phyloP scores from a whole-genome alignment of 2,329 filamentous ascomycete species.

The Paecilomyces sp. region DNA sequence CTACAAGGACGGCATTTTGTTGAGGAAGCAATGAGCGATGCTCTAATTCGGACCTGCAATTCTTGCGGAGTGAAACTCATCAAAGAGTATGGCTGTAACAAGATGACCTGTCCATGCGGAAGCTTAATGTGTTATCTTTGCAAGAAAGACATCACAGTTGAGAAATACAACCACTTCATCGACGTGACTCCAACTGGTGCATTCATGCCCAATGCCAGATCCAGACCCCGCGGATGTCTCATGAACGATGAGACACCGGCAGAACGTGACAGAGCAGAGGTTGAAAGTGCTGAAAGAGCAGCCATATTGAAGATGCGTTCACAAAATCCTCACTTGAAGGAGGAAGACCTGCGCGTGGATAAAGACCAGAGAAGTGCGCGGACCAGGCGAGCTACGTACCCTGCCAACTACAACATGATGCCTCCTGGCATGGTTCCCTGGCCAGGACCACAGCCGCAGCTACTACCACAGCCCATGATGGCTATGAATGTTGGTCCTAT shows the following conservation, averaged over 20 bases:
- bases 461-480: not conserved
- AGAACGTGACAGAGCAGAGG: slow-evolving; percentile 15
- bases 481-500: not conserved
- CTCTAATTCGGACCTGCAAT: slow-evolving; percentile 65
- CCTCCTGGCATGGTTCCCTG: not conserved
- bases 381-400: not conserved
- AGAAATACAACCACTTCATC: slow-evolving; percentile 64
- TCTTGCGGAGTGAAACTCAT: slow-evolving; percentile 66
- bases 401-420: not conserved
- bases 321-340: slow-evolving; percentile 14
- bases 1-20: slow-evolving; percentile 58
- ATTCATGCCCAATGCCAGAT: slow-evolving; percentile 16
- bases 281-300: slow-evolving; percentile 19
- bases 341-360: slow-evolving; percentile 13
- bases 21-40: slow-evolving; percentile 78
- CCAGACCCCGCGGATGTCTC: slow-evolving; percentile 37
- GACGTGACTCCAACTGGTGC: not conserved
- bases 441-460: not conserved
- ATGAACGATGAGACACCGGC: slow-evolving; percentile 8
- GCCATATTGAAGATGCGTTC: slow-evolving; percentile 20
- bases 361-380: not conserved
- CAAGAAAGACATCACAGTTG: slow-evolving; percentile 52
- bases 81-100: slow-evolving; percentile 75
- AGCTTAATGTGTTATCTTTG: slow-evolving; percentile 55
- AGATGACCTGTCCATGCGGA: slow-evolving; percentile 64